Evolutionary conservation across 1,139 yeast species (phyloP).

Genomic region (Debaryomyces singareniensis): DNA sequence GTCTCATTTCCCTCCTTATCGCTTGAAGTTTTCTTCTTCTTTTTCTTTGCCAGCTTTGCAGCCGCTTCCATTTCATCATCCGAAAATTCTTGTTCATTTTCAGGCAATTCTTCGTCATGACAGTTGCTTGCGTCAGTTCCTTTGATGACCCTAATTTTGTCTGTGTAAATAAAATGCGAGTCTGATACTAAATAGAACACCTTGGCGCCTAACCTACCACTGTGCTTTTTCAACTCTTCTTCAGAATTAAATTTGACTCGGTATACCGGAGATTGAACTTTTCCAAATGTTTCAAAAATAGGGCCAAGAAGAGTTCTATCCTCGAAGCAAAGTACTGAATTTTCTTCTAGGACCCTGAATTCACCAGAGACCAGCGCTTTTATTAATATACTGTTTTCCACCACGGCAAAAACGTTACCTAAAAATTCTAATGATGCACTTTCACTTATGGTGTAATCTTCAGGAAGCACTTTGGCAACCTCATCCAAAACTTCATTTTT

Average conservation of each 20-base stretch:
- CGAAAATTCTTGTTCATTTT: slow-evolving; percentile 89
- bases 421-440: slow-evolving; percentile 64
- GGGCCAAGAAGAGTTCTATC: slow-evolving; percentile 75
- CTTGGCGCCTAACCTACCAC: slow-evolving; percentile 44
- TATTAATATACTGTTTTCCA: slow-evolving; percentile 67
- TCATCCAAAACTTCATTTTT: slow-evolving; percentile 73
- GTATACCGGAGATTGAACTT: slow-evolving; percentile 77
- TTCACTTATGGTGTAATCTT: slow-evolving; percentile 51
- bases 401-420: slow-evolving; percentile 66
- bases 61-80: slow-evolving; percentile 81
- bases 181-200: slow-evolving; percentile 78
- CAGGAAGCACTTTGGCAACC: slow-evolving; percentile 62
- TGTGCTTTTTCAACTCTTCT: slow-evolving; percentile 43
- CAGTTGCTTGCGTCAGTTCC: slow-evolving; percentile 96
- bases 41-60: slow-evolving; percentile 53
- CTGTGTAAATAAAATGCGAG: slow-evolving; percentile 75
- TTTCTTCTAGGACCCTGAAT: slow-evolving; percentile 74
- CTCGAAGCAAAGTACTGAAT: slow-evolving; percentile 72
- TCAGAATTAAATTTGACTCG: slow-evolving; percentile 60
- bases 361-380: slow-evolving; percentile 81
- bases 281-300: slow-evolving; percentile 85
- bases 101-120: slow-evolving; percentile 90
- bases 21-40: too few species aligned
- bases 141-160: slow-evolving; percentile 57
- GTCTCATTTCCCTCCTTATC: too few species aligned